A percentile compares a stretch with the other conserved stretches of the same genome.
These are phyloP conservation scores for Moesziomyces sp. DNA, from an alignment of 1,284 basidiomycete genomes.

Conservation along the genomic window DNA sequence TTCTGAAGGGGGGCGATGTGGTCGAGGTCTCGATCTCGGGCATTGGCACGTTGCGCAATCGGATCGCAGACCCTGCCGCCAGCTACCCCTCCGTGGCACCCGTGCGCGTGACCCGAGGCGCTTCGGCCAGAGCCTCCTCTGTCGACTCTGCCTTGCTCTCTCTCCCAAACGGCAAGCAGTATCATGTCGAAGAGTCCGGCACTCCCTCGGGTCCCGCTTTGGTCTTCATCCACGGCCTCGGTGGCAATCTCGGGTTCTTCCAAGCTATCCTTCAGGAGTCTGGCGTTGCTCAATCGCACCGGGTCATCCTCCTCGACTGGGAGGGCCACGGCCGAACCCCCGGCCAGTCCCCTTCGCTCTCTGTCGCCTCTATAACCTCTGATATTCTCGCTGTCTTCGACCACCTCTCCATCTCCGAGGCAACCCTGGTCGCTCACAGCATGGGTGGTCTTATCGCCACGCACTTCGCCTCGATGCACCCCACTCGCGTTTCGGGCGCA, in stretches of 20 bases:
- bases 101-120: not conserved
- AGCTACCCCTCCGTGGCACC: conserved; percentile 2
- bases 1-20: conserved; percentile 8
- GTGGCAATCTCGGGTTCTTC: conserved; percentile 9
- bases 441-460: conserved; percentile 6
- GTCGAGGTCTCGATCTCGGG: conserved; percentile 9
- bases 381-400: conserved; percentile 1
- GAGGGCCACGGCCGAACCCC: conserved; percentile 8
- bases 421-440: conserved; percentile 5
- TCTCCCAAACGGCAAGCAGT: conserved; percentile 6
- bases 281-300: conserved; percentile 2
- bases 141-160: not conserved
- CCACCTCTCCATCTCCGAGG: not conserved
- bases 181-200: conserved; percentile 5
- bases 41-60: conserved; percentile 8
- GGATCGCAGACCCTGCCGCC: not conserved
- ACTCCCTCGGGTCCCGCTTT: not conserved
- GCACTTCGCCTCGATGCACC: not conserved
- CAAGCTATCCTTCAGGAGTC: conserved; percentile 1
- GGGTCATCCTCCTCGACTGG: conserved; percentile 9
- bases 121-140: not conserved
- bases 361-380: not conserved
- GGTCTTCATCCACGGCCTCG: conserved; percentile 8
- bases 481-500: not conserved
- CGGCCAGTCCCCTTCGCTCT: not conserved